phyloP scores from a whole-genome alignment of 768 basidiomycete genomes.

The Lentinula aciculospora region DNA sequence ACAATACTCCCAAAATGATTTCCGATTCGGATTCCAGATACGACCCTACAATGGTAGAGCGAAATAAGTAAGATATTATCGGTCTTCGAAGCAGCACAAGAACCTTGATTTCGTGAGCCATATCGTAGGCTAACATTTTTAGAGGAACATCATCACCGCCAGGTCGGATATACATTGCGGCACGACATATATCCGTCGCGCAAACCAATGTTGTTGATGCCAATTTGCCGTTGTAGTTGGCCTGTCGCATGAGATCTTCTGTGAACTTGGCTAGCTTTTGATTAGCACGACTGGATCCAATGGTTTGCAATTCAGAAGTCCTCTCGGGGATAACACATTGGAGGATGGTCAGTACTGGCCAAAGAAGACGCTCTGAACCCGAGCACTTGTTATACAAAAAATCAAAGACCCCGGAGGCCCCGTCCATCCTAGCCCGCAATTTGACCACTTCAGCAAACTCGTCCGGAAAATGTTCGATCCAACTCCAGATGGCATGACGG shows the following conservation, averaged over 20 bases:
- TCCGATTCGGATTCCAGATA: conserved; percentile 27
- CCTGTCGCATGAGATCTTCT: conserved; percentile 57
- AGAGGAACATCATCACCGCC: conserved; percentile 55
- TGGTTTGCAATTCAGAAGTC: conserved; percentile 49
- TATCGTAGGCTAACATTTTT: conserved; percentile 59
- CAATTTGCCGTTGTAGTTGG: conserved; percentile 48
- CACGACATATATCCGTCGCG: conserved; percentile 72
- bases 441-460: conserved; percentile 75
- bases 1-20: conserved; percentile 65
- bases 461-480: conserved; percentile 73
- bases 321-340: conserved; percentile 74
- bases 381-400: conserved; percentile 50
- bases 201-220: conserved; percentile 67
- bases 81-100: not conserved
- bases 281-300: conserved; percentile 17
- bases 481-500: conserved; percentile 82
- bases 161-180: conserved; percentile 37
- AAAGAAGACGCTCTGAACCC: conserved; percentile 49
- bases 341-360: conserved; percentile 77
- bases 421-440: conserved; percentile 59
- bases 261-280: conserved; percentile 46
- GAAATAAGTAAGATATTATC: not conserved
- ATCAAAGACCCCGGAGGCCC: conserved; percentile 83
- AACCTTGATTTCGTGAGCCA: conserved; percentile 80
- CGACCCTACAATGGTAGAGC: conserved; percentile 12